Evolutionary conservation across 75 land plant species (phyloP), one percentile per base, ranked within the genome.

Genomic region (Azolla pinnata): DNA sequence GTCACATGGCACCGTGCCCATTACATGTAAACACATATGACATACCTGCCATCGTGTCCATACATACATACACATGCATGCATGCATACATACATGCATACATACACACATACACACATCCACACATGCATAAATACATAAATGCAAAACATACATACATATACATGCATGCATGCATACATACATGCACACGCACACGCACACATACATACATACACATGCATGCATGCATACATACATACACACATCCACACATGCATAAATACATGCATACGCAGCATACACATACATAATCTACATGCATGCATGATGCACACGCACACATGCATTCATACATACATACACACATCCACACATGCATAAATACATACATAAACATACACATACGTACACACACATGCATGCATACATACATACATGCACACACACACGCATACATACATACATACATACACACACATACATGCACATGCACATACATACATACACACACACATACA

Each of bases 301-400:
- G 42, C 42, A 38, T 38, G 42, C 42, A 38, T 38, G 42, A 8
- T 38, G 42, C 42, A 38, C 42, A 38, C 42, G 42, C 42, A 38
- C 42, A 38, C 42, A 38, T 38, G 14, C 42, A 38, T 38, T 8
- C 42, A 38, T 38, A 38, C 42, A 38, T 38, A 38, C 42, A 14
- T 38, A 38, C 42, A 38, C 14, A 38, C 42, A 38, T 14, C 7
- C 42, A 38, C 42, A 38, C 42, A 38, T 38, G 14, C 14, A 38
- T 38, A 38, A 8, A 38, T 38, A 38, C 14, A 38, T 38, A 38
- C 14, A 38, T 38, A 38, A 8, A 38, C 14, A 38, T 38, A 38
- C 14, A 38, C 14, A 38, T 38, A 38, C 14, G 14, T 38, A 38
- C 14, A 38, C 14, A 38, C 14, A 38, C 14, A 38, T 38, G 14